Evolutionary conservation across 2,329 filamentous ascomycete genomes (phyloP), one percentile per base, ranked within the genome.

Genomic region (Hypoxylon sp.): DNA sequence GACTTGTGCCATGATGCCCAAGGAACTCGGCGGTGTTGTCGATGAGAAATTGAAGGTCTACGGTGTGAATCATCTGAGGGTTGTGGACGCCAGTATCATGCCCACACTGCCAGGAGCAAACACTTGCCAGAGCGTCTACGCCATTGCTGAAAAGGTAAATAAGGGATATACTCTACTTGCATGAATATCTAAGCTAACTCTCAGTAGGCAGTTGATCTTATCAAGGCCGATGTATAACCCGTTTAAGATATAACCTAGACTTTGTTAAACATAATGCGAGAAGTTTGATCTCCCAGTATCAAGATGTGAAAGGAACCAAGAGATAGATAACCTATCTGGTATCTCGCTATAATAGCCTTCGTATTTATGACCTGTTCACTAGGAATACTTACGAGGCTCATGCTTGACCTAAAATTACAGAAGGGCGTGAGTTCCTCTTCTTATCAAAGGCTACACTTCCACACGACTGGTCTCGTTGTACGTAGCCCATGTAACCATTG

Each of bases 71-170:
- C 77, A 77, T 16, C 75, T 84, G 6, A 77, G 82, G 6, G 78
- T 84, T 3, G 79, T 80, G 3, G 82, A 85, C 72, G 82, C 82
- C 1, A 81, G 79, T 11, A 73, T 83, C 14, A 79, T 84, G 59
- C 81, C 82, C 1, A 77, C 82, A 78, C 79, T 75, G 75, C 80
- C 49, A 74, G 82, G 72, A 78, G 80, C 67, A 11, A 78, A 83
- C 6, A 83, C 83, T 22, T 82, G 84, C 64, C 82, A 82, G 69
- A 79, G 78, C 2, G 82, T 84, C 1, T 85, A 85, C 69, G 83
- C 82, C 76, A 74, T 84, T 63, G 83, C 76, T n/a, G 84, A 85
- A 73, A 85, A 82, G 72, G 73, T 73, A 36, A 67, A 69, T 61
- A n/a, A n/a, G n/a, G n/a, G n/a, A 7, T 40, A n/a, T 11, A 1